Base-by-base conservation (phyloP, 139 green algal species). In the Asterochloris erici region DNA sequence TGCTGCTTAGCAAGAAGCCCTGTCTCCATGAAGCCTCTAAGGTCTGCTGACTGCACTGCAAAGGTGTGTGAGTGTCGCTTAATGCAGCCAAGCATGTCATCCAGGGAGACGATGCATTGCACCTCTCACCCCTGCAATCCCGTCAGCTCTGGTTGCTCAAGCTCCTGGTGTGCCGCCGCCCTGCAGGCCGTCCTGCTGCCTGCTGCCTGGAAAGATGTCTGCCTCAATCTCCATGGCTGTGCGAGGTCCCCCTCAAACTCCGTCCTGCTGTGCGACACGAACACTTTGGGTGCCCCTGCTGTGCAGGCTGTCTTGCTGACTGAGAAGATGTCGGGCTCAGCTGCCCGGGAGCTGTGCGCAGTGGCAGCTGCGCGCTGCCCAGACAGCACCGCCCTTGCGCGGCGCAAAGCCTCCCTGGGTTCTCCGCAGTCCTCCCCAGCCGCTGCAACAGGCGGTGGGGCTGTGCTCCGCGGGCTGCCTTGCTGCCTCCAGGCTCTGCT, bases 291-390 rank as follows among this genome's bases (percentile, higher is more conserved):
- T 9, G 24, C 23, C 54, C 13, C 4, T n/a, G 16, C 1, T 54
- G 23, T 80, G 54, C 61, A 80, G 76, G 76, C 54, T 14, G 47
- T 80, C 47, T n/a, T 80, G 0, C 76, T 80, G 23, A 62, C 76
- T 54, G 76, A 80, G 47, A 80, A 69, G 76, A 61, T 70, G 24
- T 80, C 76, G 27, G 54, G 23, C 47, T 61, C 76, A 70, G 76
- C 76, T 60, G 76, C 76, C 10, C 47, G 47, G 26, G 76, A 80
- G 76, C 76, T 80, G 26, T 70, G 76, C 60, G 17, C 21, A 14
- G 16, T 68, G 14, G 60, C 76, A 54, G 60, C 54, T 10, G 76
- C 76, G 16, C 76, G 76, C 23, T 62, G 68, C 14, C 76, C 76
- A 26, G 60, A 80, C 54, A 80, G 76, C 76, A 80, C 68, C 19